Base-by-base conservation (phyloP, 805 yeast species). In the Cyberlindnera petersonii region DNA sequence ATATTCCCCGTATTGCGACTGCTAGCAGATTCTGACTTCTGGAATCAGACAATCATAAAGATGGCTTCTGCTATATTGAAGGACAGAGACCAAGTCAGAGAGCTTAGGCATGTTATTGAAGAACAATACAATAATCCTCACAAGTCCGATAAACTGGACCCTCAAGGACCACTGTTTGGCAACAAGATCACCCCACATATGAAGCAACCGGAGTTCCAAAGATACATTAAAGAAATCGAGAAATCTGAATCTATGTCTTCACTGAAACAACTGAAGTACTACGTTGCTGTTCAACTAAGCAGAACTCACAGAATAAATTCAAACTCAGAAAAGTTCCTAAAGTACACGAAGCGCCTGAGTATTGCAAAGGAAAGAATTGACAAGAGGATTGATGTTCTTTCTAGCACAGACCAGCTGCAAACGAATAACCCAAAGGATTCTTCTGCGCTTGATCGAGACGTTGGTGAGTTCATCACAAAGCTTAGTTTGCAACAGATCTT, bases 51-150 rank as follows among this genome's bases (percentile, higher is more conserved):
- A 28, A 68, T 87, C 13, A 78, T 79, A 9, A 72, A 73, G 36
- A 57, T 72, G 2, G 74, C 84, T 2, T 80, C 86, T 4, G 72
- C 71, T 22, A 72, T 82, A 10, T 65, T 89, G 55, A 78, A 78
- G 46, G 94, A 86, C 52, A 66, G 88, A 39, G 74, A 74, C 26
- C 86, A 85, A 52, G 94, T 88, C 1, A 75, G 80, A 43, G 74
- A 78, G 47, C 69, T 89, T 17, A 64, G 95, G 44, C 76, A 72
- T 17, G 84, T 86, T 1, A 63, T 88, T 24, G 82, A 80, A 45
- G 72, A 76, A 44, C 93, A 87, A 51, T 69, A 83, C 19, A 34
- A 35, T 13, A 40, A 46, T n/a, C 48, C 48, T 5, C 23, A 35
- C 28, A 42, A 35, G 17, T 24, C 9, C 11, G 23, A 22, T 23